Evolutionary conservation across 2,329 filamentous ascomycete species (phyloP).

Genomic region (Penicillium sp.): DNA sequence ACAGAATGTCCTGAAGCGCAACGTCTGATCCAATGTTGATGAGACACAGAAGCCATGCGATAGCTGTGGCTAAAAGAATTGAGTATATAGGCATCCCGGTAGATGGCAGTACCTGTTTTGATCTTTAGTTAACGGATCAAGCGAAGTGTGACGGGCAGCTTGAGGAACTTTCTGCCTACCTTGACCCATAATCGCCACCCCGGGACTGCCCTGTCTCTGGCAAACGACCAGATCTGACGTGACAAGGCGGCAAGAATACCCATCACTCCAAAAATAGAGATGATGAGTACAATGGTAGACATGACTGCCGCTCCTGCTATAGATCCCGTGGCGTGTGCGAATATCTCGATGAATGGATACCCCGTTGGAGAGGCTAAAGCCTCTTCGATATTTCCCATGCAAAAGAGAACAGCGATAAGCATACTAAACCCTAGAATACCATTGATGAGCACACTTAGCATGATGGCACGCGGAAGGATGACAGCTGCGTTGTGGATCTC

Average conservation of each 20-base stretch:
- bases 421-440: constrained; percentile 38
- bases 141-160: background rate
- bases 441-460: constrained; percentile 38
- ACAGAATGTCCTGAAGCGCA: constrained; percentile 25
- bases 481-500: constrained; percentile 40
- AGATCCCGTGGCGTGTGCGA: constrained; percentile 48
- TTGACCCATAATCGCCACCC: constrained; percentile 23
- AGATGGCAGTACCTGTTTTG: background rate
- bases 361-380: constrained; percentile 35
- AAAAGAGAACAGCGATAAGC: constrained; percentile 38
- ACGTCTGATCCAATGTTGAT: constrained; percentile 26
- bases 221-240: constrained; percentile 36
- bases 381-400: constrained; percentile 35
- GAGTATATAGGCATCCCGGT: constrained; percentile 1
- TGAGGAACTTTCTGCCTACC: constrained; percentile 19
- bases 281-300: constrained; percentile 34
- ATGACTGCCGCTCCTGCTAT: constrained; percentile 33
- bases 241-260: constrained; percentile 35
- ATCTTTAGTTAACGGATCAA: constrained; percentile 8
- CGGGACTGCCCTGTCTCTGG: constrained; percentile 34
- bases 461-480: constrained; percentile 39
- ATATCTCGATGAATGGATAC: constrained; percentile 43
- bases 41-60: constrained; percentile 23
- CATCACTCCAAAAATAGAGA: constrained; percentile 32
- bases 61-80: constrained; percentile 15